Percentiles rank a stretch among this genome's conserved stretches.
Evolutionary conservation across 1,139 yeast species (phyloP).

Genomic region (Candida sp.): DNA sequence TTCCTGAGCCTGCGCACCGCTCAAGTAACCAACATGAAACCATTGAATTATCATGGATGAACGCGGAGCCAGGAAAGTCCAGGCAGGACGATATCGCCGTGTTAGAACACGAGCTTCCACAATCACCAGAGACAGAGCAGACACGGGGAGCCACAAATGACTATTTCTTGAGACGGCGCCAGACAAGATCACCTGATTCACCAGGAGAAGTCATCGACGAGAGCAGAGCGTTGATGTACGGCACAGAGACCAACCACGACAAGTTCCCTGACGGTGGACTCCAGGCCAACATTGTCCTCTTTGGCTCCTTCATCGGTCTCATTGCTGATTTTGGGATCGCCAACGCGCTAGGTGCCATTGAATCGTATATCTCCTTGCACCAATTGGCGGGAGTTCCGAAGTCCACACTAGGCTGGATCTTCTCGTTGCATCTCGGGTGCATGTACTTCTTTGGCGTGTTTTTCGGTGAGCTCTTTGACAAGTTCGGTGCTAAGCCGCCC

Average conservation of each 20-base stretch:
- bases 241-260: constrained; percentile 25
- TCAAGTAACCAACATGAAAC: background rate
- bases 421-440: constrained; percentile 58
- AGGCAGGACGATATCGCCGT: constrained; percentile 1
- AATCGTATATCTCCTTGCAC: constrained; percentile 56
- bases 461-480: constrained; percentile 67
- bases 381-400: constrained; percentile 48
- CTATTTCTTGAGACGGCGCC: constrained; percentile 5
- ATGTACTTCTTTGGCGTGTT: constrained; percentile 61
- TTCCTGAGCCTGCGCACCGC: background rate
- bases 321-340: constrained; percentile 66
- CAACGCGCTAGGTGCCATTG: constrained; percentile 64
- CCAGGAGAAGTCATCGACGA: constrained; percentile 1
- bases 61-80: background rate
- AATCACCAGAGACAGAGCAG: background rate
- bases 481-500: constrained; percentile 53
- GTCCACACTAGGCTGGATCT: constrained; percentile 64
- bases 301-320: constrained; percentile 65
- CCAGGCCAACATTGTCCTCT: constrained; percentile 59
- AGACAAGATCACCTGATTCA: background rate
- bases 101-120: background rate
- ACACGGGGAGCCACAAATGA: background rate
- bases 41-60: background rate
- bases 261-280: constrained; percentile 69
- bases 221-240: constrained; percentile 23